Evolutionary conservation across 2,329 filamentous ascomycete genomes (phyloP).

Genomic region (Thielaviopsis musarum): DNA sequence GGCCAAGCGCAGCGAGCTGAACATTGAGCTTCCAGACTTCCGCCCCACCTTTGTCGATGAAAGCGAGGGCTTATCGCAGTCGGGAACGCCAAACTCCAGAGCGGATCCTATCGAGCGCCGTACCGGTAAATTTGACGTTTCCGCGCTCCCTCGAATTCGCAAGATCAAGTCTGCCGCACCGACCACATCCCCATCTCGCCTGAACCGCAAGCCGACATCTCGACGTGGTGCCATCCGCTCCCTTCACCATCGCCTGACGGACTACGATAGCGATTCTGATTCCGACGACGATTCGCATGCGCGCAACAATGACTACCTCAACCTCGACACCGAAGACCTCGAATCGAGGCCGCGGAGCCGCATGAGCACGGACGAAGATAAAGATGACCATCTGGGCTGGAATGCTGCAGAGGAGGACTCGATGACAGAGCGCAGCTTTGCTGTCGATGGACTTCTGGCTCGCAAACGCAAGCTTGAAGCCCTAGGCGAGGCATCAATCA

Average conservation of each 20-base stretch:
- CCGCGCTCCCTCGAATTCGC: constrained; percentile 56
- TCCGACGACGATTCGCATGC: constrained; percentile 66
- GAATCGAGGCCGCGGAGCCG: constrained; percentile 71
- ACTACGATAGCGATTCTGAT: constrained; percentile 43
- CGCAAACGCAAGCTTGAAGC: constrained; percentile 59
- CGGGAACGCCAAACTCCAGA: constrained; percentile 49
- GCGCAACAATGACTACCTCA: constrained; percentile 32
- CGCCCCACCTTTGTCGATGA: constrained; percentile 17
- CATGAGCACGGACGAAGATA: constrained; percentile 45
- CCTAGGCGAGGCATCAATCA: constrained; percentile 36
- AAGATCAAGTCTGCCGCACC: constrained; percentile 37
- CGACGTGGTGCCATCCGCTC: constrained; percentile 51
- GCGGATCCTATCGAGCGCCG: constrained; percentile 44
- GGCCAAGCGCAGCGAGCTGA: constrained; percentile 63
- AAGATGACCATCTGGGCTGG: constrained; percentile 32
- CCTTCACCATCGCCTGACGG: constrained; percentile 45
- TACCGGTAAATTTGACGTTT: constrained; percentile 35
- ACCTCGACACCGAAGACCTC: constrained; percentile 66
- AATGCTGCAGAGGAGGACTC: constrained; percentile 43
- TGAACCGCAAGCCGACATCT: constrained; percentile 37
- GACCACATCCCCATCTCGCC: constrained; percentile 19
- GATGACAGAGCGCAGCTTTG: constrained; percentile 57
- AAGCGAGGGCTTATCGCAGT: constrained; percentile 39
- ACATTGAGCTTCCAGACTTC: constrained; percentile 41
- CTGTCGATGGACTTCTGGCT: constrained; percentile 35